Evolutionary conservation across 495 filamentous ascomycete species (phyloP), one percentile per base, ranked within the genome.

Genomic region (Hyaloscypha hepaticicola): DNA sequence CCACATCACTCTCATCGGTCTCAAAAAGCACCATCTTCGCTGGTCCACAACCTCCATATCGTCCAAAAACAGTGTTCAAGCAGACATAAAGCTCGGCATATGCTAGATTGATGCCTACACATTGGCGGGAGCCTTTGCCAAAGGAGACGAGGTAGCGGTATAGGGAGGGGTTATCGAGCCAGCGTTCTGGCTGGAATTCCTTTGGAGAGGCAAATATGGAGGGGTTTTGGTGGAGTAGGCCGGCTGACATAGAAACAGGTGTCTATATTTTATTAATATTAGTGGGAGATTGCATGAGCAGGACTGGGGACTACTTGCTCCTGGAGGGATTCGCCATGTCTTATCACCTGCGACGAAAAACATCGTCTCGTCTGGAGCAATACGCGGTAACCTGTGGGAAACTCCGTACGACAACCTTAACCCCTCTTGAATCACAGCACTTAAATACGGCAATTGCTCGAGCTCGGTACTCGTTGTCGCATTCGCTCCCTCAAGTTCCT

Each of bases 101-200:
- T 0, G 74, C 77, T 14, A 77, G 73, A 68, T 73, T 75, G 26
- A 79, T 74, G 12, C 82, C 82, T 5, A 83, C 57, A 61, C 82
- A 84, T 14, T 68, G 72, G 34, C 82, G 60, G 22, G 74, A 77
- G 0, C 82, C 82, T 59, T 74, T 78, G 12, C 67, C 72, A 52
- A 85, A 85, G 0, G 80, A 64, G 8, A 80, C 73, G 5, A 78
- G 72, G 52, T 75, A 78, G 16, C 71, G 69, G 14, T 66, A 58
- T 26, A 82, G 49, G 3, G 24, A 25, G 3, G 68, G 56, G 1
- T 73, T 64, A 11, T 61, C 41, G 3, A 62, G 25, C 60, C 60
- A 62, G 3, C 60, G 41, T 24, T 62, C 60, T 6, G 60, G 60
- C 16, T 4, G n/a, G 27, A 62, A 62, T 19, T 55, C 45, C 14